Evolutionary conservation across 176 grass and related monocot species (phyloP), one percentile per base, ranked within the genome.

Genomic region (Aegilops umbellulata): DNA sequence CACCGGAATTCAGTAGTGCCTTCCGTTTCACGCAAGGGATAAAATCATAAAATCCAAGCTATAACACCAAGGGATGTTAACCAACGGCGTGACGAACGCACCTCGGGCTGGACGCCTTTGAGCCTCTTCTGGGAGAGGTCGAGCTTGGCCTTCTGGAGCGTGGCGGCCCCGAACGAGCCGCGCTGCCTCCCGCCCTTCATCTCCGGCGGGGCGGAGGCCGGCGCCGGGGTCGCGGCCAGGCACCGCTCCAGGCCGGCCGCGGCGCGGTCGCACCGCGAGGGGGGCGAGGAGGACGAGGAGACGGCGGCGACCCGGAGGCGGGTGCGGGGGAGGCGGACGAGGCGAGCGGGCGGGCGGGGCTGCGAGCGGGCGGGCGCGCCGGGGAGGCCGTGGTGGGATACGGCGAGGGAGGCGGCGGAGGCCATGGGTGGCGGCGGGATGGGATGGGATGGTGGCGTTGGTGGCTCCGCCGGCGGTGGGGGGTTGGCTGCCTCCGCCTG

Each of bases 121-220:
- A 62, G 55, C 57, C 16, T 61, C 77, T 63, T 61, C 57, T 79
- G 77, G 22, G 77, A 39, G 55, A 79, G 57, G 77, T 79, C 77
- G n/a, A 39, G 77, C 77, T 79, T 79, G n/a, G 77, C 57, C 57
- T 79, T 79, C 77, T 79, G 32, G 57, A 79, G 57, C n/a, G 77
- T 79, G 55, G 60, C 77, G 32, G 57, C 57, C 58, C 77, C 77
- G 10, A 79, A 79, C 14, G 77, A 35, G 11, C 77, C 77, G 77
- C 7, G 57, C 77, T 74, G 71, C 42, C 71, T 74, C 57, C 77
- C 57, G 34, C 57, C 77, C 57, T 63, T 79, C 77, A 79, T 79
- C 77, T 79, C 77, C 57, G 55, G 30, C 55, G 57, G 57, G 57
- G 57, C 76, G 20, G 32, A 24, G 31, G 32, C 32, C 22, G 76